Conservation (phyloP, 2,329 filamentous ascomycete species). For the Alternaria arborescens region DNA sequence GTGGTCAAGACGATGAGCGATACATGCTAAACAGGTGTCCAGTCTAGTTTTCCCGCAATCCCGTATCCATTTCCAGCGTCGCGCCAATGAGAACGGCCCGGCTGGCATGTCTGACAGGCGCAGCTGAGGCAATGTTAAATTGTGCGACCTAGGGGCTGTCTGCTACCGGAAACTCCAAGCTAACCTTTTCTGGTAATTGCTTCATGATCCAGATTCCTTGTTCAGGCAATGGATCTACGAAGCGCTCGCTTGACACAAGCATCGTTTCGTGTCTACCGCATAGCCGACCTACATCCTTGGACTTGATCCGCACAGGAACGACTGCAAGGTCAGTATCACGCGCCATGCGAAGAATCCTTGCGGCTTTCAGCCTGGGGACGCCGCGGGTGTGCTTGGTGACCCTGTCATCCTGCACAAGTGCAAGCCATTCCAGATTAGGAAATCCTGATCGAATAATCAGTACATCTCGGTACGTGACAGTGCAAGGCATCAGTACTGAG, state of each 20-base stretch:
- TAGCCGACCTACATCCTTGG: background rate
- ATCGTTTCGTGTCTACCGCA: constrained; percentile 8
- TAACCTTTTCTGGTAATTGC: constrained; percentile 4
- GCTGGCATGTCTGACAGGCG: constrained; percentile 1
- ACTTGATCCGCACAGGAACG: background rate
- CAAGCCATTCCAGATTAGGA: background rate
- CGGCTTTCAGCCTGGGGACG: background rate
- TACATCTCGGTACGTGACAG: background rate
- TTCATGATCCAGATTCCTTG: constrained; percentile 7
- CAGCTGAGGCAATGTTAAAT: constrained; percentile 1
- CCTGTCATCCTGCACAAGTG: background rate
- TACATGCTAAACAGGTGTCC: background rate
- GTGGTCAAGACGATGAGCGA: background rate
- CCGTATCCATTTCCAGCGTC: background rate
- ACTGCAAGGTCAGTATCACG: background rate
- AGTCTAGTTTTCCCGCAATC: background rate
- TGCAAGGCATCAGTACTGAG: background rate
- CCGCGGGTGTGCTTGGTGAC: background rate
- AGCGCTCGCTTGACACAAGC: constrained; percentile 7
- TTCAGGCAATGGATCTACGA: constrained; percentile 2
- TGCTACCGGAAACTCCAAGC: background rate
- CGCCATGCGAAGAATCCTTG: background rate
- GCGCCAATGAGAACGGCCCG: constrained; percentile 1
- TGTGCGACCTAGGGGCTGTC: background rate
- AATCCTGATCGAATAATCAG: constrained; percentile 26